Conservation (phyloP, 1,139 yeast genomes). For the Wickerhamiella infanticola region DNA sequence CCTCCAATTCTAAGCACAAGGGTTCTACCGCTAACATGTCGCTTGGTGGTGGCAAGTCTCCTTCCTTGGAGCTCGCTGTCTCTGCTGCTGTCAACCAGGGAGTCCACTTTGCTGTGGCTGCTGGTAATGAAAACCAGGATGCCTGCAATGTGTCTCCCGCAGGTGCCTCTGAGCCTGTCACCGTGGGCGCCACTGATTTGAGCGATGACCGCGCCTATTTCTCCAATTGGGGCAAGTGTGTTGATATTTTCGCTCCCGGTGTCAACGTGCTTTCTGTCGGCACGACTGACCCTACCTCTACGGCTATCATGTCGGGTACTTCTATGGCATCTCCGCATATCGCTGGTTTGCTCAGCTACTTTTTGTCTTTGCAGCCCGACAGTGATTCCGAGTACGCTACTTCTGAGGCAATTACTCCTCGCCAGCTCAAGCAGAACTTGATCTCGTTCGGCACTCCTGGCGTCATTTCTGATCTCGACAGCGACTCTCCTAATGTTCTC, state of each 20-base stretch:
- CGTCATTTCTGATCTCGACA: slow-evolving; percentile 55
- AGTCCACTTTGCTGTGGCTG: slow-evolving; percentile 48
- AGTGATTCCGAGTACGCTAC: slow-evolving; percentile 55
- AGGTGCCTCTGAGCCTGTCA: slow-evolving; percentile 40
- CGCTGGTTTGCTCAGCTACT: slow-evolving; percentile 74
- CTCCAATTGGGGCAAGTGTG: slow-evolving; percentile 52
- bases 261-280: slow-evolving; percentile 39
- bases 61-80: slow-evolving; percentile 37
- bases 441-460: slow-evolving; percentile 64
- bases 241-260: slow-evolving; percentile 52
- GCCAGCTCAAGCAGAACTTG: slow-evolving; percentile 76
- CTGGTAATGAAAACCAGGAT: slow-evolving; percentile 50
- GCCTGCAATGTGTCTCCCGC: slow-evolving; percentile 53
- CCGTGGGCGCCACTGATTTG: slow-evolving; percentile 43
- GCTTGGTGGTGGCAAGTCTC: slow-evolving; percentile 44
- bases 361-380: slow-evolving; percentile 71
- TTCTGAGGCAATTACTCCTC: slow-evolving; percentile 53
- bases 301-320: slow-evolving; percentile 90
- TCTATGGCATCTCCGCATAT: slow-evolving; percentile 99
- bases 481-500: slow-evolving; percentile 73
- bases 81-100: slow-evolving; percentile 47
- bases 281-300: slow-evolving; percentile 69
- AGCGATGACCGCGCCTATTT: slow-evolving; percentile 40
- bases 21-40: slow-evolving; percentile 48
- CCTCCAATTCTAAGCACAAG: slow-evolving; percentile 32